phyloP scores from a whole-genome alignment of 148 eudicot species.

The Talinum fruticosum region DNA sequence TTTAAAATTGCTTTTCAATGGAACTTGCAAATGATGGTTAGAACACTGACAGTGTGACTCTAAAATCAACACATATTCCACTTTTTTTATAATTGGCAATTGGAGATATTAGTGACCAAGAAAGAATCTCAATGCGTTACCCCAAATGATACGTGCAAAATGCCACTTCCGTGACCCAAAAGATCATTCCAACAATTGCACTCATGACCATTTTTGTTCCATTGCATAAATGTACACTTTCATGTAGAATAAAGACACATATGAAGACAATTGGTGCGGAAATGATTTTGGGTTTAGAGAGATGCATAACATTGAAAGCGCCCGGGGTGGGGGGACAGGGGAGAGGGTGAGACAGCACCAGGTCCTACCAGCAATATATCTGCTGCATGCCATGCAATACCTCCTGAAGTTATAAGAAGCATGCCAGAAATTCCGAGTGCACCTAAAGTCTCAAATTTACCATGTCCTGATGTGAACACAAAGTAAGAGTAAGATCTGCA shows the following conservation, averaged over 20 bases:
- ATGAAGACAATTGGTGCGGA: too few relatives aligned
- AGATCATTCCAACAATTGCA: too few relatives aligned
- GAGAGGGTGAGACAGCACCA: background rate
- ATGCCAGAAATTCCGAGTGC: constrained; percentile 89
- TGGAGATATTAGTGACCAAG: background rate
- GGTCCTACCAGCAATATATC: constrained; percentile 67
- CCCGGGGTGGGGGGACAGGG: background rate
- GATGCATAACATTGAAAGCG: background rate
- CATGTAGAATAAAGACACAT: too few relatives aligned
- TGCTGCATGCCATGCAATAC: constrained; percentile 95
- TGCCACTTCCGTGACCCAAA: too few relatives aligned
- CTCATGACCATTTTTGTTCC: too few relatives aligned
- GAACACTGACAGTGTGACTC: background rate
- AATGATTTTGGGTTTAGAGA: background rate
- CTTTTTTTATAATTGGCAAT: background rate
- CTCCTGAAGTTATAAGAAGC: constrained; percentile 91
- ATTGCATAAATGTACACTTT: too few relatives aligned
- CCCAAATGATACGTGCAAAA: too few relatives aligned
- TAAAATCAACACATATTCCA: background rate
- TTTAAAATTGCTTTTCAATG: too few relatives aligned
- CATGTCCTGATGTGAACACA: constrained; percentile 64
- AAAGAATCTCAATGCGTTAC: too few relatives aligned
- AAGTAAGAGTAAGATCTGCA: background rate
- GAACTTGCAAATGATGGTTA: background rate
- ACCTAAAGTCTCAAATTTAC: constrained; percentile 94